Base-by-base conservation (phyloP, 2,329 filamentous ascomycete species). In the Fusarium zealandicum region DNA sequence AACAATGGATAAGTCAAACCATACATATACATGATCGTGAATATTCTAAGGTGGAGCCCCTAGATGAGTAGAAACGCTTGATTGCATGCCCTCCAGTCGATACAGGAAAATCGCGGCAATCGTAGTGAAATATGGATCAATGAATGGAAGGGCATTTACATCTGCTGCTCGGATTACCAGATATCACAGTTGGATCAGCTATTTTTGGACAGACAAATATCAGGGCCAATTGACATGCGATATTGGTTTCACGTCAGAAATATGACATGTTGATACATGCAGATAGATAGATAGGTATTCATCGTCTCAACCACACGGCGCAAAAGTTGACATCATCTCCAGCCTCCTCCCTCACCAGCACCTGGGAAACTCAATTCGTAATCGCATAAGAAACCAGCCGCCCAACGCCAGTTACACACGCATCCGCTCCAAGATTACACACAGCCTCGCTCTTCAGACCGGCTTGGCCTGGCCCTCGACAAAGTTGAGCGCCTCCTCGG, bases 401-500 rank as follows among this genome's bases (percentile, higher is more conserved):
- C 53, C 57, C 64, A 68, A 68, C 65, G 66, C 66, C 65, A 59
- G 50, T 58, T 50, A 25, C 22, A 25, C 8, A 25, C 22, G 22
- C 22, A 25, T 25, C 22, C 22, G 8, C 22, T 8, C 3, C 9
- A 41, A 54, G 36, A 13, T 31, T 31, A 31, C 28, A 31, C 7
- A 31, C 12, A 31, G 5, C 32, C 40, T 57, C 33, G 42, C 38
- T 63, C 22, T 25, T 25, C 53, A 69, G 45, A 39, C 55, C 40
- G 73, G 73, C 61, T 75, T 76, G 14, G 73, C 73, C 69, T 96
- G 92, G 16, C 92, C 93, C 72, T 98, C 93, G 11, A 99, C 93
- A 72, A 99, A 99, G 69, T 90, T 88, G 65, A 99, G 79, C 22
- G 95, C 95, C 68, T 95, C 90, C 61, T 96, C 91, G 49, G 87